These are phyloP conservation scores for Abelmoschus esculentus DNA, from an alignment of 345 rosid genomes.

Conservation along the genomic window DNA sequence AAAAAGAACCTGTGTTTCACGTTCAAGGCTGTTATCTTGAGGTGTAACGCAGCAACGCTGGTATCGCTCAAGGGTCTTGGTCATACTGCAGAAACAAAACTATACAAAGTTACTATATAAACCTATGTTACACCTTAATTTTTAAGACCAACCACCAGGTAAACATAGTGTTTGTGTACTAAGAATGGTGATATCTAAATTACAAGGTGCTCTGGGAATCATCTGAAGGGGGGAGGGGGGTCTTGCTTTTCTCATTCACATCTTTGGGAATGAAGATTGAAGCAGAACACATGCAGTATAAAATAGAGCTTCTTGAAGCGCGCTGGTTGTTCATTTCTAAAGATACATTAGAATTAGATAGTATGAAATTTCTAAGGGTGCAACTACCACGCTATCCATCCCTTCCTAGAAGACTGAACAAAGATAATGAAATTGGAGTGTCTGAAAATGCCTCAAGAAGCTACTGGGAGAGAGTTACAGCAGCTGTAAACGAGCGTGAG, in stretches of 20 bases:
- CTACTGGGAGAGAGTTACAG: conserved; percentile 48
- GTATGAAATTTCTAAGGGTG: too few species aligned
- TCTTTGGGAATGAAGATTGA: too few species aligned
- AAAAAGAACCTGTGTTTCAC: conserved; percentile 54
- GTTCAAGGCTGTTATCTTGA: conserved; percentile 45
- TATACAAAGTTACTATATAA: not conserved
- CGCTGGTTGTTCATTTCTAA: not conserved
- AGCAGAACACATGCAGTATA: conserved; percentile 36
- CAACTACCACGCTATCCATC: too few species aligned
- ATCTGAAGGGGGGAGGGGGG: too few species aligned
- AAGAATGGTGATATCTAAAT: not conserved
- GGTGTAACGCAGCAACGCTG: conserved; percentile 57
- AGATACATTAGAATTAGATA: too few species aligned
- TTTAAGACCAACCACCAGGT: not conserved
- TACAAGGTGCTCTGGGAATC: not conserved
- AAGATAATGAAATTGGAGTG: not conserved
- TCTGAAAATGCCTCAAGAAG: conserved; percentile 27
- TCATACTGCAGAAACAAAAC: conserved; percentile 26
- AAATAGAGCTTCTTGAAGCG: too few species aligned
- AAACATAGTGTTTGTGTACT: too few species aligned
- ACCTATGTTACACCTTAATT: not conserved
- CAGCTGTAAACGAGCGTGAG: conserved; percentile 53
- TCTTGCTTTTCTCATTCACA: not conserved
- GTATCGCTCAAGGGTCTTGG: conserved; percentile 65
- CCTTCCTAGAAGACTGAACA: not conserved